Percentiles rank a stretch among this genome's conserved stretches.
Evolutionary conservation across 108 stramenopile genomes (phyloP).

Genomic region (Cylindrotheca closterium): DNA sequence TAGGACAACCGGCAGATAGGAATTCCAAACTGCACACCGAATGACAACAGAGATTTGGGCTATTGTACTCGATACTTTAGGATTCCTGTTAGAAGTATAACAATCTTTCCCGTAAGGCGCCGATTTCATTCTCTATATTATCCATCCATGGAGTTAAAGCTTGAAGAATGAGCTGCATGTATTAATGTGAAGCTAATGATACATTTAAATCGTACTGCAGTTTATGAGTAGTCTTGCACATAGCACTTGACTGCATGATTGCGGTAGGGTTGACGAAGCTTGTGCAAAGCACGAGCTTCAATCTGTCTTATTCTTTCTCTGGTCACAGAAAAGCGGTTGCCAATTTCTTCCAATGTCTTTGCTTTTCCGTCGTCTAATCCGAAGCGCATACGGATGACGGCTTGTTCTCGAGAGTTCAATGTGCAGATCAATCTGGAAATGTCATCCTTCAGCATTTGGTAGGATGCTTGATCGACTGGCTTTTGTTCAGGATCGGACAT

Average conservation of each 20-base stretch:
- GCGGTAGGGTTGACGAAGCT: slow-evolving; percentile 91
- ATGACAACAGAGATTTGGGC: no score
- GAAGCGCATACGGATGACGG: slow-evolving; percentile 93
- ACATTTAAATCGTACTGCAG: no score
- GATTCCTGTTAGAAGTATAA: no score
- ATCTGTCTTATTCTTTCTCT: slow-evolving; percentile 96
- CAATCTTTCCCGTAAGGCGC: no score
- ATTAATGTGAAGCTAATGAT: no score
- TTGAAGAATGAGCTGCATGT: no score
- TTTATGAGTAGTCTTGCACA: slow-evolving; percentile 64
- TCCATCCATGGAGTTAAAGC: no score
- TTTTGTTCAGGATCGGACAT: slow-evolving; percentile 77
- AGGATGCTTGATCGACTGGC: slow-evolving; percentile 77
- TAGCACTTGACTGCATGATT: slow-evolving; percentile 89
- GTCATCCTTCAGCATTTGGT: slow-evolving; percentile 85
- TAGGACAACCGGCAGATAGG: no score
- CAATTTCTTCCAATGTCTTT: slow-evolving; percentile 93
- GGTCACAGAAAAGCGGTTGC: slow-evolving; percentile 78
- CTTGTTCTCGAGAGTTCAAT: slow-evolving; percentile 86
- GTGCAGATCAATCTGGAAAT: slow-evolving; percentile 81
- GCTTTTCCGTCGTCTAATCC: slow-evolving; percentile 91
- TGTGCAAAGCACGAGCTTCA: slow-evolving; percentile 93
- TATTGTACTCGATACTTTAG: no score
- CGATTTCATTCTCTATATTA: no score
- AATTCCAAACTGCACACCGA: no score